Percentiles rank a stretch among this genome's conserved stretches.
phyloP scores from a whole-genome alignment of 2,329 filamentous ascomycete genomes.

The Tympanopsis confertula region DNA sequence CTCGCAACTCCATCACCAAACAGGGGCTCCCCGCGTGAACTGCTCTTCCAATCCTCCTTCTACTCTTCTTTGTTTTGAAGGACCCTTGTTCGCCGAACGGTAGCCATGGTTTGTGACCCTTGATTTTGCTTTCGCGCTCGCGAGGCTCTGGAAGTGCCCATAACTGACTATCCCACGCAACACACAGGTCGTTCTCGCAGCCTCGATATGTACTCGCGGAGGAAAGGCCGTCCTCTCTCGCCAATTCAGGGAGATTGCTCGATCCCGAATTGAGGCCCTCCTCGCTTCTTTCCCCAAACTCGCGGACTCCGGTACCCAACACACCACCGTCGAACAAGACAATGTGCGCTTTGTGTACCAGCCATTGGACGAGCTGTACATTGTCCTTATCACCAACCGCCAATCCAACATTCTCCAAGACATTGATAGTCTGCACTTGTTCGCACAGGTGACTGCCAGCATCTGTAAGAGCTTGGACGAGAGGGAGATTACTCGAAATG shows the following conservation, averaged over 20 bases:
- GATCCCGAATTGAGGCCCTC: conserved; percentile 90
- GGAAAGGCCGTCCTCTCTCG: conserved; percentile 96
- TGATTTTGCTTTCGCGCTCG: no score
- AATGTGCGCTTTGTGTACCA: conserved; percentile 99
- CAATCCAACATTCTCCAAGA: conserved; percentile 99
- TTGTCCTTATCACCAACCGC: conserved; percentile 97
- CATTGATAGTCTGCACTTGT: conserved; percentile 95
- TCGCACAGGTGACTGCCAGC: conserved; percentile 91
- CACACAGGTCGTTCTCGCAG: conserved; percentile 84
- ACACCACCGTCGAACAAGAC: conserved; percentile 97
- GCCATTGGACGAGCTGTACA: conserved; percentile 96
- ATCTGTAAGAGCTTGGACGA: conserved; percentile 95
- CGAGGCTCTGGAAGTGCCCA: no score
- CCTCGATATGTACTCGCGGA: conserved; percentile 95
- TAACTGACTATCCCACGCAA: conserved; percentile 6
- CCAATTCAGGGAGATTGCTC: conserved; percentile 94
- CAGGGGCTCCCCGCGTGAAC: no score
- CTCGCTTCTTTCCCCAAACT: conserved; percentile 97
- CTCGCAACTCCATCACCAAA: no score
- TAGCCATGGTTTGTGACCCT: no score
- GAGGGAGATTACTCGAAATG: conserved; percentile 85
- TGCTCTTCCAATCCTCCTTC: no score
- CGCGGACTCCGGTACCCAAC: conserved; percentile 87
- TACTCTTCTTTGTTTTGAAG: no score
- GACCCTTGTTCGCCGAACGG: no score